Evolutionary conservation across 805 yeast genomes (phyloP).

Genomic region (Ogataea chonburiensis): DNA sequence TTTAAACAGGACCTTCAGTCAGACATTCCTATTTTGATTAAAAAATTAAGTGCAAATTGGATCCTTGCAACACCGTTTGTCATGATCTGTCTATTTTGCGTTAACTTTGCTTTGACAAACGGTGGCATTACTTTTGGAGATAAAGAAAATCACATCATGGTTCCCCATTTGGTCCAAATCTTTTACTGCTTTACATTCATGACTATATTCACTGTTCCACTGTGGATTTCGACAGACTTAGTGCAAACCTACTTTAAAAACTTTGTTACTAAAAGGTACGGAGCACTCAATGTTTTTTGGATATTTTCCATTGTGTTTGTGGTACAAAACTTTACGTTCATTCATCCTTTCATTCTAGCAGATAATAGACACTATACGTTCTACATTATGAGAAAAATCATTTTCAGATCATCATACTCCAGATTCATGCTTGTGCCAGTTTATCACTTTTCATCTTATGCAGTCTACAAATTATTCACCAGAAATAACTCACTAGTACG

Average conservation of each 20-base stretch:
- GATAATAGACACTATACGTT: conserved; percentile 94
- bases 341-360: conserved; percentile 88
- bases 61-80: conserved; percentile 46
- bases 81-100: conserved; percentile 53
- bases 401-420: conserved; percentile 48
- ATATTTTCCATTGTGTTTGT: conserved; percentile 39
- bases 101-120: conserved; percentile 57
- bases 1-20: conserved; percentile 28
- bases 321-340: conserved; percentile 61
- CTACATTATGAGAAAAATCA: conserved; percentile 71
- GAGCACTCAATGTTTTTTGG: conserved; percentile 25
- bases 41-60: conserved; percentile 34
- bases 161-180: conserved; percentile 74
- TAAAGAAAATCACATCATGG: conserved; percentile 74
- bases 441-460: conserved; percentile 57
- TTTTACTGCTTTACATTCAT: conserved; percentile 74
- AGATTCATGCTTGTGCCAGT: conserved; percentile 57
- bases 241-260: conserved; percentile 40
- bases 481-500: conserved; percentile 34
- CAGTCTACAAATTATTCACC: conserved; percentile 23
- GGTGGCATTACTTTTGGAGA: conserved; percentile 93
- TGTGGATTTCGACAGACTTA: conserved; percentile 56
- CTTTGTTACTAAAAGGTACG: conserved; percentile 24
- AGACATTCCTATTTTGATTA: conserved; percentile 25
- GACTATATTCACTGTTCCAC: conserved; percentile 65